Base-by-base conservation (phyloP, 805 yeast genomes). In the Teunomyces tritomae region DNA sequence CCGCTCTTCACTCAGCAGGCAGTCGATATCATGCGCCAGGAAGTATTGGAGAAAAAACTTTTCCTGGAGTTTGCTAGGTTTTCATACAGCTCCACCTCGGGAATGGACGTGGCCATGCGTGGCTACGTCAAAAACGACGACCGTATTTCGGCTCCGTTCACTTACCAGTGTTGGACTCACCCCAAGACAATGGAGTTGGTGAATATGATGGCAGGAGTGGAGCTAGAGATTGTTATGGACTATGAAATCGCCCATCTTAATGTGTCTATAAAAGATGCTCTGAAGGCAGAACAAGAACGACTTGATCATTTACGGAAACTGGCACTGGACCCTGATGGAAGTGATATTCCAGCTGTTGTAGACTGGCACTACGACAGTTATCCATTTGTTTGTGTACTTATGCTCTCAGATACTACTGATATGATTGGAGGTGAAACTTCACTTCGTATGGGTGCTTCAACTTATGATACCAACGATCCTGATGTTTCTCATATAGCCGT, bases 341-440 rank as follows among this genome's bases (percentile, higher is more conserved):
- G 55, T 30, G 58, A 62, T 16, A 70, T 78, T 43, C 80, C 81
- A 9, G 84, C 82, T 17, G 72, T 80, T 37, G 83, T 80, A 30
- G 79, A 80, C 28, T 82, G 87, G 87, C 86, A 82, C 66, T 61
- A 68, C 46, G 87, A 82, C 58, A 74, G 82, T n/a, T 80, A 79
- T 47, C 85, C 85, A 11, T 80, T 79, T 58, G 85, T 81, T 14
- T 82, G 85, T 62, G 86, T 82, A 11, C 68, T 81, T 50, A 82
- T 82, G 87, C 58, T 82, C 39, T 75, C 81, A 28, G 85, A 81
- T 57, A 82, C 86, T 7, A 53, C 74, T 2, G 63, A 70, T 39
- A 80, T 81, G 85, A 66, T 76, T 59, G 85, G 85, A 27, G 85
- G 85, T 43, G 85, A 80, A 58, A 80, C 85, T 2, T 69, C 77